These are phyloP conservation scores for Sugiyamaella pinicola DNA, from an alignment of 1,139 yeast species.

Conservation along the genomic window DNA sequence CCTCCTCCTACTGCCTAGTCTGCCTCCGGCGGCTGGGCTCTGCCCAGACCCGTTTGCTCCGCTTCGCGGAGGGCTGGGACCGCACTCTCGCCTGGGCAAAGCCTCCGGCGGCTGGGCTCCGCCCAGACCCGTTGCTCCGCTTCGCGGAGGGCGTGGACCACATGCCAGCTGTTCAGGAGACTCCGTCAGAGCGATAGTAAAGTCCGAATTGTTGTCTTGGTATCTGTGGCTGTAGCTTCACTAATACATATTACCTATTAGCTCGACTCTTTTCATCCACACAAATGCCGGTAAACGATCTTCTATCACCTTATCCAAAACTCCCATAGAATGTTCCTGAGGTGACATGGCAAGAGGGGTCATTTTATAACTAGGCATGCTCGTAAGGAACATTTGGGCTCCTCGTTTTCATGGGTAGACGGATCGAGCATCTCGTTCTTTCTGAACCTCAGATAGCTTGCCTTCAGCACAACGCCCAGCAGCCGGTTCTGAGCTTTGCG, in stretches of 20 bases:
- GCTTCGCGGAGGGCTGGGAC: too few species aligned
- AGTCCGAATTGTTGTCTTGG: too few species aligned
- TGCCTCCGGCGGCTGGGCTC: not conserved
- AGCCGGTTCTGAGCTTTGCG: conserved; percentile 93
- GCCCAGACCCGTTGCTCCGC: conserved; percentile 15
- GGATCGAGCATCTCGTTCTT: conserved; percentile 47
- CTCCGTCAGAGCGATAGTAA: not conserved
- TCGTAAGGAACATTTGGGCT: conserved; percentile 24
- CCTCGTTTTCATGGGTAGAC: conserved; percentile 30
- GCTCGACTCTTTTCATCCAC: conserved; percentile 9
- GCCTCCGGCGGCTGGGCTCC: conserved; percentile 17
- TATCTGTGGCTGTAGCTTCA: conserved; percentile 14
- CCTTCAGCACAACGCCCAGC: conserved; percentile 81
- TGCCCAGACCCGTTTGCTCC: not conserved
- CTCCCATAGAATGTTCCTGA: conserved; percentile 39
- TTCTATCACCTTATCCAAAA: conserved; percentile 45
- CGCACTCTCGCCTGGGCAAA: not conserved
- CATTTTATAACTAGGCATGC: conserved; percentile 30
- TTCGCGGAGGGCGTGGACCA: conserved; percentile 1
- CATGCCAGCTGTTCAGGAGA: not conserved
- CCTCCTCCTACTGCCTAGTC: not conserved
- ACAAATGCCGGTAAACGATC: conserved; percentile 42
- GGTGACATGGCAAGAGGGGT: conserved; percentile 56
- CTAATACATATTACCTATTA: too few species aligned
- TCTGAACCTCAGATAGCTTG: conserved; percentile 62